phyloP scores from a whole-genome alignment of 75 land plant genomes.

The Adiantum capillusveneris region DNA sequence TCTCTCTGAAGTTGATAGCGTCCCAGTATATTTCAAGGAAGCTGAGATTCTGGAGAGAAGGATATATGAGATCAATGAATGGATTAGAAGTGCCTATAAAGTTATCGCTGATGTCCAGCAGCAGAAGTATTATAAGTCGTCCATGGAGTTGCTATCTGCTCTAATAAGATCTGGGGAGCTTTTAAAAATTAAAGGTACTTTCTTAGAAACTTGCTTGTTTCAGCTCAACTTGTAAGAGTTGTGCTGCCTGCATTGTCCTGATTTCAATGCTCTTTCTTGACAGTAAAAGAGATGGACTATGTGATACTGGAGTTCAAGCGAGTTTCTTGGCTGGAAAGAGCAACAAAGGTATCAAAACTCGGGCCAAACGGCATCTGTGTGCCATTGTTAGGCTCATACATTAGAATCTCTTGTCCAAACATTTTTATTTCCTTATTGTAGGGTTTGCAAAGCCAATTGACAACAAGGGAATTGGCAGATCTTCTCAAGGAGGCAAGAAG shows the following conservation, averaged over 20 bases:
- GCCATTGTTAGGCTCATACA: too few species aligned
- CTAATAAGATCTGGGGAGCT: slow-evolving; percentile 5
- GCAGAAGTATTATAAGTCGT: background rate
- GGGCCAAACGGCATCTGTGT: background rate
- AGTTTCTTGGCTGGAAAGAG: slow-evolving; percentile 16
- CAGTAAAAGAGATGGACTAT: slow-evolving; percentile 6
- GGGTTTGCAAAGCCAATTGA: background rate
- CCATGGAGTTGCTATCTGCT: slow-evolving; percentile 1
- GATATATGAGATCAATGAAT: slow-evolving; percentile 4
- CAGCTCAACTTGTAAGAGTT: background rate
- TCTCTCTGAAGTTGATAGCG: slow-evolving; percentile 1
- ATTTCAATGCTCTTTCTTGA: background rate
- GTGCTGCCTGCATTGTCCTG: background rate
- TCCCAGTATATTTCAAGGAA: slow-evolving; percentile 12
- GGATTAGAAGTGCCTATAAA: slow-evolving; percentile 5
- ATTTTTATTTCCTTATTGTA: background rate
- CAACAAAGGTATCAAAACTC: slow-evolving; percentile 11
- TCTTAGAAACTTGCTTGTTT: background rate
- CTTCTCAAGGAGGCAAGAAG: background rate
- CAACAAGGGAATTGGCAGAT: background rate
- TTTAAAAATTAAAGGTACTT: slow-evolving; percentile 6
- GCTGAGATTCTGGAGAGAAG: slow-evolving; percentile 6
- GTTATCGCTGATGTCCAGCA: background rate
- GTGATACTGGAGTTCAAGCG: slow-evolving; percentile 8
- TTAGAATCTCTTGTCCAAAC: too few species aligned